Base-by-base conservation (phyloP, 2,329 filamentous ascomycete genomes). In the Pseudogymnoascus sp. region DNA sequence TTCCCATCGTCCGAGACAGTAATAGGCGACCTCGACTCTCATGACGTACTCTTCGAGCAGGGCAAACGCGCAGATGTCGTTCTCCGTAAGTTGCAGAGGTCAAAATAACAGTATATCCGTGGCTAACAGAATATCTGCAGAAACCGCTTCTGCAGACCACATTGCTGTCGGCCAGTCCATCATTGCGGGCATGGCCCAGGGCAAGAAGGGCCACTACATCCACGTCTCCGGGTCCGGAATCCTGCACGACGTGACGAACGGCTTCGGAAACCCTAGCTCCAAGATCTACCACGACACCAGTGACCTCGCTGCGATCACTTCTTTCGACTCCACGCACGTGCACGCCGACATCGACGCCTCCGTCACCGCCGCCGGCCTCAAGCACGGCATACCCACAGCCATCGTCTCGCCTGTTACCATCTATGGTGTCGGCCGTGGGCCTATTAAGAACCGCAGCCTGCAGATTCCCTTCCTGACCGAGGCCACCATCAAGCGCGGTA, bases 331-430 rank as follows among this genome's bases (percentile, higher is more conserved):
- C 69, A 70, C 74, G 0, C 86, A 81, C 9, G 70, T 79, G 23
- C 89, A 92, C 75, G 83, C 87, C 13, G 78, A 86, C 69, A 83
- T 91, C 3, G 89, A 93, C 73, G 83, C 86, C 71, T 79, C 90
- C 23, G 82, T 91, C n/a, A 75, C 80, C 29, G 76, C 67, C 0
- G 67, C 63, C 0, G 75, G 77, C n/a, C 72, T 73, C 5, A 72
- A 76, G 63, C 72, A 78, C 9, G 73, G 73, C 0, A 77, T 87
- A 10, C 82, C 82, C 69, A 83, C 83, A 0, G 84, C 80, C 23
- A 81, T 89, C 29, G 78, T 89, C 2, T 87, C 82, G 65, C 85
- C 86, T n/a, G 83, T 85, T 0, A 82, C 80, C 6, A 88, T 89
- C 66, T 88, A 87, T 65, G 86, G 82, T 35, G 50, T 67, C 10